These are phyloP conservation scores for Phytopythium litorale DNA, from an alignment of 352 stramenopile genomes.

Conservation along the genomic window DNA sequence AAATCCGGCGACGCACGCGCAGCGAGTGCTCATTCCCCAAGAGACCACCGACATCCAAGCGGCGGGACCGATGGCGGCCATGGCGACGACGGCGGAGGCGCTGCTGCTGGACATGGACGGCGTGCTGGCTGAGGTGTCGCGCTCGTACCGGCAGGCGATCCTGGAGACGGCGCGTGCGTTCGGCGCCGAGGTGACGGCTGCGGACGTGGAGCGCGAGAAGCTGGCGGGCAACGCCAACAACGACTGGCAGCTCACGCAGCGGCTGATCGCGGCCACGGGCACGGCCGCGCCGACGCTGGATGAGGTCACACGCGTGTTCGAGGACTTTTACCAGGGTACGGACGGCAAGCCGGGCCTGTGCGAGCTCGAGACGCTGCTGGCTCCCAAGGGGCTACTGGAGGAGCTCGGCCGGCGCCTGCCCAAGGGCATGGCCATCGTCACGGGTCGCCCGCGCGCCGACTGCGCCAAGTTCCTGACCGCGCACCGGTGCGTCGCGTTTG, in stretches of 20 bases:
- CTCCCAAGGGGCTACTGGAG: slow-evolving; percentile 74
- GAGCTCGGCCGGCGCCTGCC: slow-evolving; percentile 79
- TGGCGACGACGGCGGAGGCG: slow-evolving; percentile 38
- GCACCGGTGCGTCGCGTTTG: slow-evolving; percentile 38
- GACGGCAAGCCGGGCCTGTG: slow-evolving; percentile 69
- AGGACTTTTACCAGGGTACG: slow-evolving; percentile 94
- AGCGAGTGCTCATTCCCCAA: not conserved
- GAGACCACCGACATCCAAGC: too few relatives aligned
- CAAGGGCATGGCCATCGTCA: slow-evolving; percentile 91
- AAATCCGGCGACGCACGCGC: not conserved
- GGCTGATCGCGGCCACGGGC: slow-evolving; percentile 62
- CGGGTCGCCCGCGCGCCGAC: slow-evolving; percentile 91
- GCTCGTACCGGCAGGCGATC: slow-evolving; percentile 94
- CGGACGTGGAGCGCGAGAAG: slow-evolving; percentile 91
- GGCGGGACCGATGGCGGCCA: slow-evolving; percentile 9
- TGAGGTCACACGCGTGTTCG: slow-evolving; percentile 92
- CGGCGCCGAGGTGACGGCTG: slow-evolving; percentile 76
- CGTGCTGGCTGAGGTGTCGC: slow-evolving; percentile 94
- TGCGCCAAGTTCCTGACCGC: slow-evolving; percentile 92
- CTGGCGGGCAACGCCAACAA: slow-evolving; percentile 95
- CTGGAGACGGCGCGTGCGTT: slow-evolving; percentile 84
- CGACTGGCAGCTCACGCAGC: slow-evolving; percentile 95
- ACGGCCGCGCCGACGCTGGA: slow-evolving; percentile 65
- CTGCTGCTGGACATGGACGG: slow-evolving; percentile 97
- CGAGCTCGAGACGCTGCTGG: slow-evolving; percentile 91